phyloP scores from a whole-genome alignment of 2,329 filamentous ascomycete species.

The Fusarium circinatum region DNA sequence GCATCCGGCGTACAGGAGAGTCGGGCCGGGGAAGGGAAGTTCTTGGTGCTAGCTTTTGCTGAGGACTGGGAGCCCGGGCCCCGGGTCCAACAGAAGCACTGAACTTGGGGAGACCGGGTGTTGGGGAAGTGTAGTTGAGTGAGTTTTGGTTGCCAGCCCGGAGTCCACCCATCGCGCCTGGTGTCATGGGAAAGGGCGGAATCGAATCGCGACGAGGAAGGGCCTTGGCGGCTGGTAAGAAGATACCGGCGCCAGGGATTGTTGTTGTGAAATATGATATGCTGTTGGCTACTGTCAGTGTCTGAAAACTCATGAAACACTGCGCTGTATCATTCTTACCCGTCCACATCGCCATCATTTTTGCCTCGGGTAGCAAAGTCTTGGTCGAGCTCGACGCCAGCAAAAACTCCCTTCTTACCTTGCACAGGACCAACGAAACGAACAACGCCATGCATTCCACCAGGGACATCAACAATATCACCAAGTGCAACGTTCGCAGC shows the following conservation, averaged over 20 bases:
- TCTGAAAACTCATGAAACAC: background rate
- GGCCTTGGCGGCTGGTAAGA: conserved; percentile 86
- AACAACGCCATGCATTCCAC: conserved; percentile 89
- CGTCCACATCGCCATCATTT: conserved; percentile 96
- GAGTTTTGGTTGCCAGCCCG: conserved; percentile 67
- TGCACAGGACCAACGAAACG: conserved; percentile 88
- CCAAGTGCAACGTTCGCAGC: conserved; percentile 74
- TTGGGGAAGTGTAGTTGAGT: conserved; percentile 71
- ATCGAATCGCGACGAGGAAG: conserved; percentile 73
- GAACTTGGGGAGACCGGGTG: conserved; percentile 78
- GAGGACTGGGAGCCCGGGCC: conserved; percentile 73
- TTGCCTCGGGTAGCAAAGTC: conserved; percentile 88
- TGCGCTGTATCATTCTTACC: conserved; percentile 64
- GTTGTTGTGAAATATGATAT: conserved; percentile 84
- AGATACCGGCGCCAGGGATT: conserved; percentile 86
- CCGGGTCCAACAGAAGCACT: conserved; percentile 87
- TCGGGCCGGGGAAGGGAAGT: conserved; percentile 88
- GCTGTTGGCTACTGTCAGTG: conserved; percentile 49
- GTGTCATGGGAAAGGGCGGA: conserved; percentile 70
- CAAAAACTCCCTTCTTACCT: conserved; percentile 91
- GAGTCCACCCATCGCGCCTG: conserved; percentile 70
- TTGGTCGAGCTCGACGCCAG: conserved; percentile 86
- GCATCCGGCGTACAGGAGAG: conserved; percentile 79
- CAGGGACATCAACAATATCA: conserved; percentile 89
- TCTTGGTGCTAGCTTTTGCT: conserved; percentile 72